Percentiles rank a stretch among this genome's conserved stretches.
These are phyloP conservation scores for Pulicaria dysenterica DNA, from an alignment of 129 eudicot species.

Conservation along the genomic window DNA sequence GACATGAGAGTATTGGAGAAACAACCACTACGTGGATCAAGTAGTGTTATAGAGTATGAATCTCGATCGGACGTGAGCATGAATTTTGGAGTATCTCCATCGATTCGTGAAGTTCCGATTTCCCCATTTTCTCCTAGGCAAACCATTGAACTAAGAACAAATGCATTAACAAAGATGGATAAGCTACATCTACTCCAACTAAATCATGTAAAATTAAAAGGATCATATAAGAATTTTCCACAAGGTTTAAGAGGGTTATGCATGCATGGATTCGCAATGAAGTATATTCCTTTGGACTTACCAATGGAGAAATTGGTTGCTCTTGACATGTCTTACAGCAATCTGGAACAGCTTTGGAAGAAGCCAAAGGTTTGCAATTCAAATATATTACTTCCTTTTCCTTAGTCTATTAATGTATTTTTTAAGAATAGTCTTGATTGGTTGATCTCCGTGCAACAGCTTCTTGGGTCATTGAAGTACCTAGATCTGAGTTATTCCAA, in stretches of 20 bases:
- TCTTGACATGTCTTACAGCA: conserved; percentile 31
- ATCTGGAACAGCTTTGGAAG: conserved; percentile 21
- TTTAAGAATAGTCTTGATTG: neutral
- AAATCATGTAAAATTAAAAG: conserved; percentile 19
- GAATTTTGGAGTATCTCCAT: no score
- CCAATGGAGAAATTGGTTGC: conserved; percentile 20
- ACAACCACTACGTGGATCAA: neutral
- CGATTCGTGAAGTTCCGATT: no score
- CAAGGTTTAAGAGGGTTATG: conserved; percentile 16
- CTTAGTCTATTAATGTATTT: neutral
- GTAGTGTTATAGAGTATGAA: neutral
- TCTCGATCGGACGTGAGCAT: neutral
- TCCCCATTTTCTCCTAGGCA: neutral
- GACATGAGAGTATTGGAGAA: conserved; percentile 13
- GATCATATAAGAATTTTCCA: conserved; percentile 19
- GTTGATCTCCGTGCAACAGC: conserved; percentile 19
- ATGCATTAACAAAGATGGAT: conserved; percentile 24
- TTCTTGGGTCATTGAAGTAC: conserved; percentile 23
- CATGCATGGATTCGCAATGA: conserved; percentile 16
- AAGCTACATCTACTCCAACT: conserved; percentile 23
- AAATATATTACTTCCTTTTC: neutral
- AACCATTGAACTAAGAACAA: neutral
- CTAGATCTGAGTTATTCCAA: conserved; percentile 24
- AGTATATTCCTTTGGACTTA: conserved; percentile 13
- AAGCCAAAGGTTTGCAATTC: conserved; percentile 7